Conservation (phyloP, 495 filamentous ascomycete species). For the Endocarpon pusillum region DNA sequence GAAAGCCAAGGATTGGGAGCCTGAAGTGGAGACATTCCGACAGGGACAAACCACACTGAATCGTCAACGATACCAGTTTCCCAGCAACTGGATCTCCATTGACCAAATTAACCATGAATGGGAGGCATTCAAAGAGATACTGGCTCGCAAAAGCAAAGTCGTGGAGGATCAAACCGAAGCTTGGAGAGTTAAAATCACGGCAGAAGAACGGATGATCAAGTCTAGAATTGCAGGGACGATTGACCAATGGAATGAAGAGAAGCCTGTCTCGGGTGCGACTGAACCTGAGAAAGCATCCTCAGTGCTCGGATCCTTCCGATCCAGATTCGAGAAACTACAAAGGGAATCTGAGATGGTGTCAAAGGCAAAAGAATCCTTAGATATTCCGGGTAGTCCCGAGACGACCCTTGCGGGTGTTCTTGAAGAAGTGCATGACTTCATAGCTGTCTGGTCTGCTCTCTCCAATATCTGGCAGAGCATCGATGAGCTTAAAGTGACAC, state of each 20-base stretch:
- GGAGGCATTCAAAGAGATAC: conserved; percentile 74
- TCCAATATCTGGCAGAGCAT: conserved; percentile 94
- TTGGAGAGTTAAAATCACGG: conserved; percentile 83
- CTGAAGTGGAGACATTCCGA: conserved; percentile 86
- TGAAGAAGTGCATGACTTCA: conserved; percentile 97
- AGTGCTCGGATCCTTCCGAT: conserved; percentile 64
- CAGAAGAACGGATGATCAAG: conserved; percentile 79
- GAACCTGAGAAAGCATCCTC: conserved; percentile 70
- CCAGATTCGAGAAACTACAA: conserved; percentile 60
- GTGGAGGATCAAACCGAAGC: conserved; percentile 92
- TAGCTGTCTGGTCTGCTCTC: conserved; percentile 88
- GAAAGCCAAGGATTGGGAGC: conserved; percentile 82
- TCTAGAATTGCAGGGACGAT: conserved; percentile 75
- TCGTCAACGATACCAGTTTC: conserved; percentile 84
- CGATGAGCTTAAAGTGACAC: conserved; percentile 76
- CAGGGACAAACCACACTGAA: conserved; percentile 83
- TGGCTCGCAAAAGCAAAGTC: conserved; percentile 78
- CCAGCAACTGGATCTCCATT: conserved; percentile 80
- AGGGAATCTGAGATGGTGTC: conserved; percentile 85
- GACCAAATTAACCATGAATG: conserved; percentile 91
- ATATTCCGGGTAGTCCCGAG: conserved; percentile 63
- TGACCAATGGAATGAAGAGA: conserved; percentile 80
- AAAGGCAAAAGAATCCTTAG: conserved; percentile 89
- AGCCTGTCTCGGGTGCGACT: conserved; percentile 87
- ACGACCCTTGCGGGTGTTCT: conserved; percentile 62